Base-by-base conservation (phyloP, 2,329 filamentous ascomycete genomes). In the Colletotrichum salicis region DNA sequence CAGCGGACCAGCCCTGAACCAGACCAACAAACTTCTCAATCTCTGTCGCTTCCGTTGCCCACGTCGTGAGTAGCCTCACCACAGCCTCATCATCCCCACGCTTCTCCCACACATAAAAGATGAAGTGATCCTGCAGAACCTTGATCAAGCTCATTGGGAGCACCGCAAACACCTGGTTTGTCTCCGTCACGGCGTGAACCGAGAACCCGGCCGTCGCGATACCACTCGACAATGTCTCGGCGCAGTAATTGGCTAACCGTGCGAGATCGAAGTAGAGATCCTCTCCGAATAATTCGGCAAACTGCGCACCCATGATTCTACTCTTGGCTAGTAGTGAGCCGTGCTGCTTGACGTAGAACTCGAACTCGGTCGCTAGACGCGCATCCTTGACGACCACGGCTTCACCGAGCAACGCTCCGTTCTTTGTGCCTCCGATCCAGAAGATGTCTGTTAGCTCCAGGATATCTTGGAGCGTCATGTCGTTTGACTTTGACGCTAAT, bases 361-460 rank as follows among this genome's bases (percentile, higher is more conserved):
- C 83, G 70, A 86, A 88, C 41, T 86, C 86, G 5, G 82, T 78
- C 0, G 85, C 83, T 0, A 87, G 76, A 1, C 65, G 60, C 0
- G 76, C 55, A 33, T 84, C 79, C 61, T 86, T 86, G 31, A 87
- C 83, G 0, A 88, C 81, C 7, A 88, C 83, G 1, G 86, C 86
- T 70, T 88, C 86, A 1, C 86, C 86, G 4, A 88, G 79, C 4
- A 88, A 74, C 0, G 85, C 85, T 1, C 86, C 86, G 72, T 85
- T 85, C 73, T 88, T 88, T 5, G 86, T 88, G 0, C 86, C 86
- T 3, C 86, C 86, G 48, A 88, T 87, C 86, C 86, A 88, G 78
- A 88, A 88, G 24, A 88, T 85, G 66, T 88, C 86, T 0, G 84
- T 86, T 52, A 86, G 74, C 5, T 85, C 82, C 1, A 86, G 76